A percentile compares a stretch with the other conserved stretches of the same genome.
Conservation (phyloP, 2,329 filamentous ascomycete species). For the Neobulgaria alba region DNA sequence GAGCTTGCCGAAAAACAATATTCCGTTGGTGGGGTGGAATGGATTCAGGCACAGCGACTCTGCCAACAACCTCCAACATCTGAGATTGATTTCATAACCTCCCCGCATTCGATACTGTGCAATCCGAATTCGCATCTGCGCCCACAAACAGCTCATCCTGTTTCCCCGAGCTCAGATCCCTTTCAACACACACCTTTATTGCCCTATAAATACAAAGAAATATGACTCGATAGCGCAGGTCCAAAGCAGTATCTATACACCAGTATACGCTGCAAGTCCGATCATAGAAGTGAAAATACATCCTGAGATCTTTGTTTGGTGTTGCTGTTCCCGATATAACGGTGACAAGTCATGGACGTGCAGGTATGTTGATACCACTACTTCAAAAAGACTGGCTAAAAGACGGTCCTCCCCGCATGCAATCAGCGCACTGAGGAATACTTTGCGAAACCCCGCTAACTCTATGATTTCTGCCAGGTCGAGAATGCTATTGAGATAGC, state of each 20-base stretch:
- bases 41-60: constrained; percentile 5
- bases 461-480: constrained; percentile 50
- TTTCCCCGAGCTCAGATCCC: background rate
- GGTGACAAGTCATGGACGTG: constrained; percentile 23
- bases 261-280: constrained; percentile 12
- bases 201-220: constrained; percentile 10
- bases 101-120: too few species aligned
- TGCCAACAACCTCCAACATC: constrained; percentile 3
- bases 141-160: background rate
- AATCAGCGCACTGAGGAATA: too few species aligned
- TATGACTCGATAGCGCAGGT: constrained; percentile 23
- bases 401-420: too few species aligned
- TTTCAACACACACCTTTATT: too few species aligned
- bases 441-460: constrained; percentile 11
- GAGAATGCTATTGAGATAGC: constrained; percentile 94
- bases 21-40: background rate
- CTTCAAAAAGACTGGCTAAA: too few species aligned
- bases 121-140: too few species aligned
- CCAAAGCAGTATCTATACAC: constrained; percentile 24
- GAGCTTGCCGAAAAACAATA: background rate
- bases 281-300: constrained; percentile 13
- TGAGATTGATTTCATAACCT: too few species aligned
- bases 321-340: constrained; percentile 3
- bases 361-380: constrained; percentile 27
- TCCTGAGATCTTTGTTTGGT: background rate